phyloP scores from a whole-genome alignment of 305 asterid species.

The Solanum chacoense region DNA sequence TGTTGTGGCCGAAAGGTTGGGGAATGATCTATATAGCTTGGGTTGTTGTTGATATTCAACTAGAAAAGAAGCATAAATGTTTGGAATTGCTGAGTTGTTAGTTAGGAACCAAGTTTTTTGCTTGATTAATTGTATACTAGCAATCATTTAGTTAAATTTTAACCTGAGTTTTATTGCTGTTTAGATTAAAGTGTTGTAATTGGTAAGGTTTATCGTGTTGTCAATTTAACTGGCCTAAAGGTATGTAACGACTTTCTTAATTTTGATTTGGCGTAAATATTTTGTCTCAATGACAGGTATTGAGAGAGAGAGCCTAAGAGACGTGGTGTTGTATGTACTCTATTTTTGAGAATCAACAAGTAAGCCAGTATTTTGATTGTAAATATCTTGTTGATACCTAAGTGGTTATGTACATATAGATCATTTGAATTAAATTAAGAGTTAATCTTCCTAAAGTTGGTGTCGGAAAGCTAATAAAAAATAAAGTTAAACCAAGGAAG shows the following conservation, averaged over 20 bases:
- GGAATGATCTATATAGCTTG: not conserved
- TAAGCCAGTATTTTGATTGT: not conserved
- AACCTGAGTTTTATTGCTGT: not conserved
- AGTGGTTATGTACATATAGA: not conserved
- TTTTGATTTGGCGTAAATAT: too few species aligned
- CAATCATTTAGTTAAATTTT: not conserved
- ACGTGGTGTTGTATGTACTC: not conserved
- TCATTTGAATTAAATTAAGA: too few species aligned
- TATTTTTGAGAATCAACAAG: not conserved
- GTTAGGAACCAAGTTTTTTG: not conserved
- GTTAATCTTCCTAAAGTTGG: not conserved
- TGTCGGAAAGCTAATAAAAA: not conserved
- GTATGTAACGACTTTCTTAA: not conserved
- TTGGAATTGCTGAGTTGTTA: not conserved
- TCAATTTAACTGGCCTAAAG: not conserved
- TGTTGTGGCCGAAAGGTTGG: not conserved
- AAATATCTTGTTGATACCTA: too few species aligned
- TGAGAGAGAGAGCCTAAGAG: not conserved
- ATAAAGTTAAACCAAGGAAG: too few species aligned
- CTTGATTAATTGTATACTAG: too few species aligned
- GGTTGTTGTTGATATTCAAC: not conserved
- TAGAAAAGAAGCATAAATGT: not conserved
- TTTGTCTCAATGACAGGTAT: not conserved
- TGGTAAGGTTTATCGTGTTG: not conserved
- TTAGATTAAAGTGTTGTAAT: not conserved